Evolutionary conservation across 228 moss, liverwort and hornwort species (phyloP).

Genomic region (Sphagnum magellanicum): DNA sequence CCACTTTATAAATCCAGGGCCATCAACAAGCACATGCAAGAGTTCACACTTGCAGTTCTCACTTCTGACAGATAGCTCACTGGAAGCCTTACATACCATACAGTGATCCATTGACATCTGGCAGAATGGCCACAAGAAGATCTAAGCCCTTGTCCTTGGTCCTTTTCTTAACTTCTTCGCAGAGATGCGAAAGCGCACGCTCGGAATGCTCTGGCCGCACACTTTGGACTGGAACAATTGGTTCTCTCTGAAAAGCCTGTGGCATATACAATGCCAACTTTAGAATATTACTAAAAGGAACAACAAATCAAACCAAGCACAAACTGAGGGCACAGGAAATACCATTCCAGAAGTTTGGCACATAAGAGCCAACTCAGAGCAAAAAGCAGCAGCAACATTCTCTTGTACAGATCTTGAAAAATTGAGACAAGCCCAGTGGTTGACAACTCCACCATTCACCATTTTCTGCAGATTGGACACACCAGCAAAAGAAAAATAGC

Average conservation of each 20-base stretch:
- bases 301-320: too few relatives aligned
- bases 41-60: too few relatives aligned
- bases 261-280: not conserved
- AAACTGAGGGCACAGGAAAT: not conserved
- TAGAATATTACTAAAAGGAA: too few relatives aligned
- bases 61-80: too few relatives aligned
- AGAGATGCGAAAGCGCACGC: conserved; percentile 28
- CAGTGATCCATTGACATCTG: conserved; percentile 44
- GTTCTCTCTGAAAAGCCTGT: conserved; percentile 15
- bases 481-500: too few relatives aligned
- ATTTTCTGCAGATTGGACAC: conserved; percentile 56
- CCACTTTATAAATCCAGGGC: too few relatives aligned
- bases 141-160: conserved; percentile 43
- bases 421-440: conserved; percentile 85
- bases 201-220: conserved; percentile 40
- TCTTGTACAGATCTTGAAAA: conserved; percentile 74
- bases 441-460: conserved; percentile 89
- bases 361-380: conserved; percentile 81
- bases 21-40: too few relatives aligned
- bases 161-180: conserved; percentile 22
- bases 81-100: conserved; percentile 29
- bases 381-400: conserved; percentile 56
- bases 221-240: conserved; percentile 24
- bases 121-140: conserved; percentile 35
- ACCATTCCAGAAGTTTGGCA: conserved; percentile 98